Evolutionary conservation across 1,139 yeast species (phyloP).

Genomic region (Scheffersomyces segobiensis): DNA sequence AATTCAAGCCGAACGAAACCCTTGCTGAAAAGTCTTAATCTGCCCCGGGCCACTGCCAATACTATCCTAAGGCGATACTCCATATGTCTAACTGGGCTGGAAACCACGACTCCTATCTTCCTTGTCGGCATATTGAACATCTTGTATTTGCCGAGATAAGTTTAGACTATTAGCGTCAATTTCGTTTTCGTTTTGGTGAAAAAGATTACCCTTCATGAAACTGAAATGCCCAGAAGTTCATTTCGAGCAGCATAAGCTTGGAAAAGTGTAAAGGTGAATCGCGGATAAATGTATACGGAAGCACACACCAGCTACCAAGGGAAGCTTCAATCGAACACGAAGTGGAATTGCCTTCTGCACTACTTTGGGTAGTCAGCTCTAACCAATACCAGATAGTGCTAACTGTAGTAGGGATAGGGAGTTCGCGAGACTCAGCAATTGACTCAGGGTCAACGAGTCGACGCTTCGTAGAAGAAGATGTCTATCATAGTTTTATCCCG

Average conservation of each 20-base stretch:
- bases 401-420: background rate
- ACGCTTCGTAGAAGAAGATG: background rate
- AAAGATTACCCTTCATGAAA: background rate
- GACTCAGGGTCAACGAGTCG: background rate
- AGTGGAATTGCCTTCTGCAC: background rate
- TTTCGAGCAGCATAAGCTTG: background rate
- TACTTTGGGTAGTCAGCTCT: background rate
- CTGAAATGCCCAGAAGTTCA: background rate
- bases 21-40: background rate
- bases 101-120: background rate
- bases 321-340: background rate
- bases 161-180: background rate
- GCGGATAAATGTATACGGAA: background rate
- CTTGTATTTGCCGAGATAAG: background rate
- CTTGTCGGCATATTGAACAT: background rate
- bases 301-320: background rate
- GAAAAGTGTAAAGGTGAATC: background rate
- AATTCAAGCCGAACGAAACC: background rate
- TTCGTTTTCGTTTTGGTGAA: background rate
- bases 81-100: background rate
- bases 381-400: background rate
- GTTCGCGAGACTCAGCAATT: background rate
- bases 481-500: background rate
- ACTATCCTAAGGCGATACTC: background rate
- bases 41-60: background rate